phyloP scores from a whole-genome alignment of 306 rosid genomes.

The Leucaena leucocephala region DNA sequence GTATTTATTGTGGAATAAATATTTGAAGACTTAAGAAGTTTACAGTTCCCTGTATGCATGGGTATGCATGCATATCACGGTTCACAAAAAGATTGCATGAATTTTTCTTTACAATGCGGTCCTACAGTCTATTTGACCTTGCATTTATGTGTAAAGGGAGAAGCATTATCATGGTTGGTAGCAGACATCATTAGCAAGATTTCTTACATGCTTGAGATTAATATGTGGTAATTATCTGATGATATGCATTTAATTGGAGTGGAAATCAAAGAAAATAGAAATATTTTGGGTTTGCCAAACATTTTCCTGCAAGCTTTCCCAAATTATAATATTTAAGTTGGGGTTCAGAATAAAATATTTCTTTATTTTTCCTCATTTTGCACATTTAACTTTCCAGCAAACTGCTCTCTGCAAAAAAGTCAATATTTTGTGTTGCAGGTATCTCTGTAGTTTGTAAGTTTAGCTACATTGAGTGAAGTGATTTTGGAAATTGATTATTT shows the following conservation, averaged over 20 bases:
- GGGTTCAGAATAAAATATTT: background rate
- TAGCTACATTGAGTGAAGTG: background rate
- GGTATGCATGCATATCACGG: background rate
- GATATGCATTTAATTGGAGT: background rate
- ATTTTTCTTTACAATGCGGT: background rate
- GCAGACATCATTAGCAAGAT: background rate
- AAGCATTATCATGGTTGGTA: background rate
- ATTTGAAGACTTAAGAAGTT: background rate
- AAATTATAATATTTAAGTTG: background rate
- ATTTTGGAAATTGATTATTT: conserved; percentile 21
- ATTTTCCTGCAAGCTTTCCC: background rate
- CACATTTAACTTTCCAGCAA: background rate
- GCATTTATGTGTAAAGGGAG: conserved; percentile 2
- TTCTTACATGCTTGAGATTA: background rate
- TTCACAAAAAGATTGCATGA: background rate
- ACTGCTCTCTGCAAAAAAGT: background rate
- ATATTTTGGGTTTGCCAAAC: background rate
- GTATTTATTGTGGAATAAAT: conserved; percentile 10
- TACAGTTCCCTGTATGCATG: background rate
- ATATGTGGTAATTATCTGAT: background rate
- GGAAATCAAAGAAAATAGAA: background rate
- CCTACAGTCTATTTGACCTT: background rate
- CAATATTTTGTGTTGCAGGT: background rate
- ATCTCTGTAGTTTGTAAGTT: background rate
- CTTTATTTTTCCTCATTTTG: background rate